Conservation (phyloP, 495 filamentous ascomycete species). For the Aspergillus conjunctus region DNA sequence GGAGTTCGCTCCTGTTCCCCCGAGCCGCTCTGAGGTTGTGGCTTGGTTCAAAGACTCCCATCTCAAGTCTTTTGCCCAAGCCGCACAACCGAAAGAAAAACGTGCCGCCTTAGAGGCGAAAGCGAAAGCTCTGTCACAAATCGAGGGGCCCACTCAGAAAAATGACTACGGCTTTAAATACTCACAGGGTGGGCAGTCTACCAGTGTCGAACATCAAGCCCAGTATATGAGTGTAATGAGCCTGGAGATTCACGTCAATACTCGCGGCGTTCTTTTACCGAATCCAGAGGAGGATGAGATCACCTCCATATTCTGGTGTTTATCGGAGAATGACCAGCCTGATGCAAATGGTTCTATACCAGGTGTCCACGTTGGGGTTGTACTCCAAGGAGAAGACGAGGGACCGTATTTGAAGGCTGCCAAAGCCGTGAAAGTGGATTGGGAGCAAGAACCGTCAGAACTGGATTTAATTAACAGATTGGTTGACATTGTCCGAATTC, state of each 20-base stretch:
- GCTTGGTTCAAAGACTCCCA: conserved; percentile 61
- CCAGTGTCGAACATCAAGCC: conserved; percentile 78
- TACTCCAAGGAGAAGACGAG: conserved; percentile 42
- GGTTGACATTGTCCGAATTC: conserved; percentile 78
- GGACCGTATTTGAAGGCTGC: conserved; percentile 54
- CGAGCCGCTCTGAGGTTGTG: conserved; percentile 69
- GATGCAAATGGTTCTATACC: conserved; percentile 56
- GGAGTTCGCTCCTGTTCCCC: conserved; percentile 60
- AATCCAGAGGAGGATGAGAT: conserved; percentile 91
- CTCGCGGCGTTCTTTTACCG: conserved; percentile 73
- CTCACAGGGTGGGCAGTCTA: conserved; percentile 74
- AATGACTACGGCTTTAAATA: conserved; percentile 84
- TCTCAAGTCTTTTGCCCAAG: conserved; percentile 10
- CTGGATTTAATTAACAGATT: conserved; percentile 80
- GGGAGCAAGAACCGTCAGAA: conserved; percentile 76
- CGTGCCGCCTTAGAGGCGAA: conserved; percentile 21
- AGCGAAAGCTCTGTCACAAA: conserved; percentile 68
- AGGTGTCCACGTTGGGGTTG: conserved; percentile 60
- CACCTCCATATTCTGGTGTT: conserved; percentile 86
- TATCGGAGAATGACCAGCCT: conserved; percentile 66
- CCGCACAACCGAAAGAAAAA: conserved; percentile 8
- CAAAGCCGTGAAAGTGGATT: conserved; percentile 53
- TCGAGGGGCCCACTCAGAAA: conserved; percentile 86
- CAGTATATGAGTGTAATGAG: conserved; percentile 98
- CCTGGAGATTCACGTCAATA: conserved; percentile 93